phyloP scores from a whole-genome alignment of 192 early-diverging fungal species.

The Entomortierella parvispora region DNA sequence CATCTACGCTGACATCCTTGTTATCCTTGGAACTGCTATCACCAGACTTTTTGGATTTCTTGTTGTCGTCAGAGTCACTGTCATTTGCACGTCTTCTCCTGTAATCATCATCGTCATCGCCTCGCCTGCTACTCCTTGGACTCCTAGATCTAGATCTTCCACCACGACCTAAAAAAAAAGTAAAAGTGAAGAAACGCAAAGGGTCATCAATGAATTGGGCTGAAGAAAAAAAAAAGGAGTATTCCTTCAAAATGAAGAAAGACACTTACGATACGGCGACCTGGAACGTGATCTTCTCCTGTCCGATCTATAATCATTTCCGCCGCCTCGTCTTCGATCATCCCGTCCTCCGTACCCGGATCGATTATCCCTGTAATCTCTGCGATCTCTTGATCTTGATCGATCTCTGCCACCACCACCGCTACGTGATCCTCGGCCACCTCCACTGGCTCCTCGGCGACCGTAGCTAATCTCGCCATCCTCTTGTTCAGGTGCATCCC shows the following conservation, averaged over 20 bases:
- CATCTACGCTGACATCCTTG: background rate
- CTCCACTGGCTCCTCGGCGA: constrained; percentile 5
- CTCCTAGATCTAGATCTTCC: constrained; percentile 48
- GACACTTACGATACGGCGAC: constrained; percentile 30
- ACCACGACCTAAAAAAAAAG: constrained; percentile 9
- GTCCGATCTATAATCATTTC: constrained; percentile 10
- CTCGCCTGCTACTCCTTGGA: constrained; percentile 15
- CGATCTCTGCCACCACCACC: constrained; percentile 12
- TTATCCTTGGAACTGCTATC: background rate
- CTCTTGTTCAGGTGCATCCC: constrained; percentile 52
- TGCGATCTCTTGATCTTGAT: constrained; percentile 22
- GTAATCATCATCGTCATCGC: constrained; percentile 23
- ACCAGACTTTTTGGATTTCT: background rate
- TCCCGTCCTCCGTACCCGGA: constrained; percentile 5
- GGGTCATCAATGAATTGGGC: background rate
- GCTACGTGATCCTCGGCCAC: background rate
- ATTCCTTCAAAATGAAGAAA: background rate
- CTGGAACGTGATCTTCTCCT: constrained; percentile 29
- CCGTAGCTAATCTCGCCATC: constrained; percentile 45
- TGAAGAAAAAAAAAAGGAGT: background rate
- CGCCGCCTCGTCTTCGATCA: background rate
- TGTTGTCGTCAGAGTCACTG: constrained; percentile 6
- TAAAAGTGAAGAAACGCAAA: background rate
- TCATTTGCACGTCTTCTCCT: constrained; percentile 12
- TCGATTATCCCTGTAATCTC: constrained; percentile 9